A percentile compares a stretch with the other conserved stretches of the same genome.
phyloP scores from a whole-genome alignment of 2,329 filamentous ascomycete species.

The Davidsoniella neocaledoniae region DNA sequence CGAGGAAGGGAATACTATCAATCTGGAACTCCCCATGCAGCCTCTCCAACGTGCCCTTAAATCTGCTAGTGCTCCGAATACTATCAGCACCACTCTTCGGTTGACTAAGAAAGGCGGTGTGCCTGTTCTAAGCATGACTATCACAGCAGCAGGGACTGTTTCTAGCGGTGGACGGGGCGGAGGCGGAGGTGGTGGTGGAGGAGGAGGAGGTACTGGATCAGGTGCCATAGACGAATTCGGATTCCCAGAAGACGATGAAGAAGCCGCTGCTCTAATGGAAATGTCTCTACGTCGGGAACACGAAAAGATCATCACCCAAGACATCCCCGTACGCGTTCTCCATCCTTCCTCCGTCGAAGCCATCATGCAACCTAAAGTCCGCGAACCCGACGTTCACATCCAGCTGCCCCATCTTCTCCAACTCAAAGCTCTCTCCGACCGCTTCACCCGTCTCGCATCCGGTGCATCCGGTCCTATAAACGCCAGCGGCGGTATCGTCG shows the following conservation, averaged over 20 bases:
- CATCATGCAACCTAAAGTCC: slow-evolving; percentile 81
- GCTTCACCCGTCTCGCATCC: slow-evolving; percentile 74
- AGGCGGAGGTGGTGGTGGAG: slow-evolving; percentile 13
- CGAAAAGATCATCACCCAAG: slow-evolving; percentile 86
- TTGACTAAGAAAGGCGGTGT: slow-evolving; percentile 84
- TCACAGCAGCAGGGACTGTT: slow-evolving; percentile 55
- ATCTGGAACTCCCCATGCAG: slow-evolving; percentile 83
- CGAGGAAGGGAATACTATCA: slow-evolving; percentile 72
- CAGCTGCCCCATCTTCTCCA: slow-evolving; percentile 73
- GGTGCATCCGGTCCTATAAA: slow-evolving; percentile 19
- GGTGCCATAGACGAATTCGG: slow-evolving; percentile 14
- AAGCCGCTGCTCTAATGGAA: slow-evolving; percentile 33
- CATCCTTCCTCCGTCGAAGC: slow-evolving; percentile 70
- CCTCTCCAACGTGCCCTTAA: slow-evolving; percentile 81
- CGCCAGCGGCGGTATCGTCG: neutral
- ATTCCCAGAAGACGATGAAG: slow-evolving; percentile 23
- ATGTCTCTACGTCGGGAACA: slow-evolving; percentile 49
- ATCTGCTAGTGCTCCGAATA: slow-evolving; percentile 54
- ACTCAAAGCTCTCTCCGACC: slow-evolving; percentile 83
- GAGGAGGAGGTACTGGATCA: slow-evolving; percentile 2
- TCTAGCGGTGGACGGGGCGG: slow-evolving; percentile 23
- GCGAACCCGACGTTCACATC: slow-evolving; percentile 88
- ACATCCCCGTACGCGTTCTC: slow-evolving; percentile 86
- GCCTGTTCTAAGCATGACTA: slow-evolving; percentile 77
- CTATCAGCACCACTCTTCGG: slow-evolving; percentile 65